Evolutionary conservation across 2,329 filamentous ascomycete genomes (phyloP), one percentile per base, ranked within the genome.

Genomic region (Hypoxylon sp.): DNA sequence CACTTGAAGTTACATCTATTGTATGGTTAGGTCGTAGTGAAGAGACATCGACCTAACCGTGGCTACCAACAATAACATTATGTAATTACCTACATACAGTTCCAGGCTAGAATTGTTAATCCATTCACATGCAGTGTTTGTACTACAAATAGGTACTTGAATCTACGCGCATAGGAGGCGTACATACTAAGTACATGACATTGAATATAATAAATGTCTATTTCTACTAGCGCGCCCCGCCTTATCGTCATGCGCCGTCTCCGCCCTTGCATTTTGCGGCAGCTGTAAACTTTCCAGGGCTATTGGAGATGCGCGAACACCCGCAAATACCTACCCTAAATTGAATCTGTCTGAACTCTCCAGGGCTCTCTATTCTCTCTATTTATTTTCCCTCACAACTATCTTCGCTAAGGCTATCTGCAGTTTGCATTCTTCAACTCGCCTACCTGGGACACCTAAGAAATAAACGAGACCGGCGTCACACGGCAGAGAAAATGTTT

Each of bases 171-270:
- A n/a, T 45, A 21, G 21, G 25, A 28, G 25, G 6, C n/a, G n/a
- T 28, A 28, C 4, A 7, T 28, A 28, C 25, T 5, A 2, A 2
- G 6, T 6, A 28, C 25, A 28, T 28, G 6, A 6, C 6, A 30
- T 30, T 30, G 28, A 30, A 30, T 30, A 7, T 30, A 30, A 30
- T 30, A 2, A 6, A 30, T 43, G 2, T 14, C 5, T 53, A 52
- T 14, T 10, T 43, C 17, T n/a, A 19, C 23, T 36, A 25, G 41
- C 17, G 51, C 43, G 51, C 59, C 59, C 63, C 63, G 58, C 60
- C 45, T 60, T 19, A 52, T 67, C 60, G 60, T 69, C 67, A 63
- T 69, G 59, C 56, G 63, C 56, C 60, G 48, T 46, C 61, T 58
- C 46, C 51, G 57, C 67, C 63, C 63, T 69, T 66, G 63, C 66